Conservation (phyloP, 2,329 filamentous ascomycete genomes). For the Fusarium anthophilum region DNA sequence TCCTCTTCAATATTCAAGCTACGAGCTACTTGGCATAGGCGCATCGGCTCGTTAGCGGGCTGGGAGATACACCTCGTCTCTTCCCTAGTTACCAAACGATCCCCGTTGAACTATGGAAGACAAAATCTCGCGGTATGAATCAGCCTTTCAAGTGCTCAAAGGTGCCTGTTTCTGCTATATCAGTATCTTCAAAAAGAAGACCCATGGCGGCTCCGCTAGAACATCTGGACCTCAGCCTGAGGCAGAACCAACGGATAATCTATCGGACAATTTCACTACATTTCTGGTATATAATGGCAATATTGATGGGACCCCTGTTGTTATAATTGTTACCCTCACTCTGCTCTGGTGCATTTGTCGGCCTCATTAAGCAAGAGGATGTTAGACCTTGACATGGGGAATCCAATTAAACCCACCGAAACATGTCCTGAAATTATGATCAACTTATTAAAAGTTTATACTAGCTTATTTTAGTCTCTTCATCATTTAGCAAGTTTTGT, state of each 20-base stretch:
- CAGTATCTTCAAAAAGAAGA: background rate
- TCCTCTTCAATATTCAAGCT: too few species aligned
- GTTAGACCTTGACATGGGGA: too few species aligned
- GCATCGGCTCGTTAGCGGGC: too few species aligned
- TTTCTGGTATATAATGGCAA: background rate
- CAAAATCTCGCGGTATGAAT: fast-evolving
- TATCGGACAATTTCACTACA: background rate
- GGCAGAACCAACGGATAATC: fast-evolving
- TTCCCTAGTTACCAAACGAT: fast-evolving
- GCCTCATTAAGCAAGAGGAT: too few species aligned
- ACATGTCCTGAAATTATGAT: fast-evolving
- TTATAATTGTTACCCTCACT: too few species aligned
- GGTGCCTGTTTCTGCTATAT: fast-evolving
- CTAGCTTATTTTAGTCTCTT: too few species aligned
- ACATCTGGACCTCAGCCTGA: background rate
- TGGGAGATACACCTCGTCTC: fast-evolving
- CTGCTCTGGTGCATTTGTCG: too few species aligned
- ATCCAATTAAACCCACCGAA: too few species aligned
- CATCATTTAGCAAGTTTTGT: too few species aligned
- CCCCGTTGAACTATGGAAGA: fast-evolving
- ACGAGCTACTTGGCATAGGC: too few species aligned
- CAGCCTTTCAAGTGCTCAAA: background rate
- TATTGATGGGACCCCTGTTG: too few species aligned
- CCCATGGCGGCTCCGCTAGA: fast-evolving
- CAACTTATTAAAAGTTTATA: fast-evolving